phyloP scores from a whole-genome alignment of 2,329 filamentous ascomycete species.

The Parastagonospora nodorum region DNA sequence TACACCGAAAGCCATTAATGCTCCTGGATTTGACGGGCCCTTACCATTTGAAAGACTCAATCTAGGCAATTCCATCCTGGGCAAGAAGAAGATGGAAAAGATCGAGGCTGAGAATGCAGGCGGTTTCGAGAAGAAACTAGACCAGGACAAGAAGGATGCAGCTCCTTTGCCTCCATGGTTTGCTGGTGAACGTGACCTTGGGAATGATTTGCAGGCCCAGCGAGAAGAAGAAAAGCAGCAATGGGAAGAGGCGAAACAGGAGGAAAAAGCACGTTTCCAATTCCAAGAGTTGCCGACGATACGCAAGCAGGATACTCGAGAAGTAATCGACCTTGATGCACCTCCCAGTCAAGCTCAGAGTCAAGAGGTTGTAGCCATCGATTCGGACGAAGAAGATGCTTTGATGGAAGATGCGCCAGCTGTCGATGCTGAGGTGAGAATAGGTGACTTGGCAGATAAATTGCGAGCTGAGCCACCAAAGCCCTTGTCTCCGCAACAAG shows the following conservation, averaged over 20 bases:
- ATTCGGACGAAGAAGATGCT: conserved; percentile 62
- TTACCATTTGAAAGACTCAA: conserved; percentile 85
- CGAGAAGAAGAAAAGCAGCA: conserved; percentile 50
- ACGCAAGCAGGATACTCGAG: conserved; percentile 59
- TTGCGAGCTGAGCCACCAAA: conserved; percentile 49
- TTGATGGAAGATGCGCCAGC: conserved; percentile 40
- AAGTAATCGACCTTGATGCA: conserved; percentile 55
- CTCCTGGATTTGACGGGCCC: conserved; percentile 73
- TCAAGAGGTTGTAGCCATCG: conserved; percentile 64
- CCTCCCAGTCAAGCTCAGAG: conserved; percentile 46
- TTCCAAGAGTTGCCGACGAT: conserved; percentile 66
- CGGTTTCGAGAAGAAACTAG: conserved; percentile 64
- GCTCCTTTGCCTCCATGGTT: conserved; percentile 77
- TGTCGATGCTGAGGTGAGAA: conserved; percentile 38
- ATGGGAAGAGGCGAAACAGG: conserved; percentile 62
- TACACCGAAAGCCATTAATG: conserved; percentile 56
- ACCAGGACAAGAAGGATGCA: conserved; percentile 52
- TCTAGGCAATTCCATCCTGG: conserved; percentile 66
- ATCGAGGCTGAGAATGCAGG: conserved; percentile 62
- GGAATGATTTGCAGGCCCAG: conserved; percentile 61
- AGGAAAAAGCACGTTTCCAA: conserved; percentile 63
- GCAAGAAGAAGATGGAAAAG: conserved; percentile 59
- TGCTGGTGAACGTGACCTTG: conserved; percentile 56
- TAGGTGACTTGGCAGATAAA: conserved; percentile 53
- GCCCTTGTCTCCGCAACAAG: conserved; percentile 22